Percentiles rank a stretch among this genome's conserved stretches.
These are phyloP conservation scores for Mycena sanguinolenta DNA, from an alignment of 768 basidiomycete genomes.

Conservation along the genomic window DNA sequence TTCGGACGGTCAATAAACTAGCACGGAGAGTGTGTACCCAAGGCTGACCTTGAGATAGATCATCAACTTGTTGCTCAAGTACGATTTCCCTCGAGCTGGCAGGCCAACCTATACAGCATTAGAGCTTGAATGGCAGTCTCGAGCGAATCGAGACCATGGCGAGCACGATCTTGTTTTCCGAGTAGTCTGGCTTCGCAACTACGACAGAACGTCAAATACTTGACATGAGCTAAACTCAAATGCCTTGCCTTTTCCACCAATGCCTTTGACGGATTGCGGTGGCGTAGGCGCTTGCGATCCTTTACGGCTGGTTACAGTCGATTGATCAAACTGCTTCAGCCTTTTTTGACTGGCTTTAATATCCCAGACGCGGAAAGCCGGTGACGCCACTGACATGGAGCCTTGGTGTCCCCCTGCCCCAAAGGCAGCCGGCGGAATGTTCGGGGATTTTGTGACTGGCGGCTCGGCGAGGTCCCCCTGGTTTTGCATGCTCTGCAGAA, in stretches of 20 bases:
- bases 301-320: conserved; percentile 75
- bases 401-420: conserved; percentile 70
- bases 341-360: conserved; percentile 49
- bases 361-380: conserved; percentile 4
- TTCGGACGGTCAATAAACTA: conserved; percentile 27
- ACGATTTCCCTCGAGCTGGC: conserved; percentile 98
- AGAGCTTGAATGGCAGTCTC: conserved; percentile 8
- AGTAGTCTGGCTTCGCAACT: conserved; percentile 98
- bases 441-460: conserved; percentile 49
- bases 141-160: conserved; percentile 79
- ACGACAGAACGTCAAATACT: conserved; percentile 19
- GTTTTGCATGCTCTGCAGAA: conserved; percentile 64
- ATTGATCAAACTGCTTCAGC: conserved; percentile 86
- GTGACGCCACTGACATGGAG: conserved; percentile 33
- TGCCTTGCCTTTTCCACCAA: conserved; percentile 83
- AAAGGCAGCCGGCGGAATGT: conserved; percentile 71
- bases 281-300: conserved; percentile 84
- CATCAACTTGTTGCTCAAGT: conserved; percentile 97
- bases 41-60: conserved; percentile 88
- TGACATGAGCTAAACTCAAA: conserved; percentile 17
- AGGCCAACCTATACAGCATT: conserved; percentile 81
- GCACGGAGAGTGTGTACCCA: conserved; percentile 11
- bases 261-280: conserved; percentile 87
- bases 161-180: conserved; percentile 97
- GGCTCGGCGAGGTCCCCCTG: conserved; percentile 44